Conservation (phyloP, 2,329 filamentous ascomycete genomes). For the Colletotrichum sp. region DNA sequence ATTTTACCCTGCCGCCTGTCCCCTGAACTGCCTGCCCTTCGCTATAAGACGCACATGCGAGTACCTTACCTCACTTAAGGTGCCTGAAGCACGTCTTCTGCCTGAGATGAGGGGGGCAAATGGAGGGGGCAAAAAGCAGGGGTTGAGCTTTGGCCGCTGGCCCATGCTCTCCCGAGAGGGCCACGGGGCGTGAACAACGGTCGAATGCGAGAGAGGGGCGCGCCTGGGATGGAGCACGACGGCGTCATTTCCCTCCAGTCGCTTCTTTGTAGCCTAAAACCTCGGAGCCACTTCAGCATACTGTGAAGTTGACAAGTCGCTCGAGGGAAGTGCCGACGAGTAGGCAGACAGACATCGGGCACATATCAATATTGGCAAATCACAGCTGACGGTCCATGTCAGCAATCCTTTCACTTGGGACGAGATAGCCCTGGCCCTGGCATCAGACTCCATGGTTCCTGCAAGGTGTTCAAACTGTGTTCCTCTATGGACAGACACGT, state of each 20-base stretch:
- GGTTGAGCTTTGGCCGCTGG: conserved; percentile 4
- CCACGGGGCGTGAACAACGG: neutral
- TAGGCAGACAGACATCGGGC: neutral
- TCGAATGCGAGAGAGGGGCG: neutral
- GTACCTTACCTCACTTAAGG: conserved; percentile 16
- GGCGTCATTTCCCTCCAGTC: neutral
- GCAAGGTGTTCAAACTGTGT: neutral
- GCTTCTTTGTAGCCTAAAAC: neutral
- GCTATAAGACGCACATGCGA: neutral
- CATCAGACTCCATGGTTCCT: neutral
- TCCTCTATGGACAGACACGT: neutral
- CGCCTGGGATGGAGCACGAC: neutral
- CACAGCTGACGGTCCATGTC: neutral
- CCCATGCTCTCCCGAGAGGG: conserved; percentile 8
- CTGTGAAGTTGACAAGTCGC: neutral
- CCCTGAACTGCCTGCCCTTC: neutral
- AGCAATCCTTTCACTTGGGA: neutral
- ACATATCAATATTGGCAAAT: neutral
- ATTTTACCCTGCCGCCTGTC: neutral
- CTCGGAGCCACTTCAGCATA: neutral
- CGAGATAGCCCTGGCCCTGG: neutral
- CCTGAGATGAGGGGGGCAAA: conserved; percentile 15
- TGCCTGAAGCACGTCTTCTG: conserved; percentile 15
- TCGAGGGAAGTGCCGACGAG: neutral
- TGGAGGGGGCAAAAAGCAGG: conserved; percentile 1